Evolutionary conservation across 139 green algal species (phyloP), one percentile per base, ranked within the genome.

Genomic region (Zygnema circumcarinatum): DNA sequence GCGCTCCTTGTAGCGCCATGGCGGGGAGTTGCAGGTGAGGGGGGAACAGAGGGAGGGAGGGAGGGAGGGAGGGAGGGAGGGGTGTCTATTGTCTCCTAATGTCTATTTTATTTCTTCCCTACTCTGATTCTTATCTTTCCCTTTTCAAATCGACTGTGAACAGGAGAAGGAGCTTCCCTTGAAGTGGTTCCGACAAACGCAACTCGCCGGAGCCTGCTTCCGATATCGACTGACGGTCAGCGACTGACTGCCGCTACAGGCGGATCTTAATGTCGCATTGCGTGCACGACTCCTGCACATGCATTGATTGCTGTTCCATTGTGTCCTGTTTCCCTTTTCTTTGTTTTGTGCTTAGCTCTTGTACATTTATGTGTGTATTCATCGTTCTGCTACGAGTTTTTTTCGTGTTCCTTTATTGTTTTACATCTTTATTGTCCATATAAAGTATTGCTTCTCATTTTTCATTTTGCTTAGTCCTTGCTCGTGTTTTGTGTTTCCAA

Each of bases 321-420:
- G 47, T 62, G 7, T 7, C 16, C 16, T 78, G 3, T 78, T 78
- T 78, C 7, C n/a, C 11, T 78, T 78, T 41, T 78, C 7, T 36
- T 78, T 78, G 7, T 78, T 41, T 78, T 41, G 3, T 78, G 67
- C 74, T 84, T 84, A 73, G 62, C 62, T 78, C 36, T 78, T 41
- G 35, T 78, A 53, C 36, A 7, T 78, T 78, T 41, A 53, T 78
- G 3, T 78, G 35, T 40, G 35, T 78, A 29, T 78, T 78, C 36
- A 53, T 78, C 11, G 3, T 41, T 78, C 36, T 78, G 35, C 11
- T 78, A 53, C 7, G 3, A 53, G 3, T 41, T 78, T 78, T 78
- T 78, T 41, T 78, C 11, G 11, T 78, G 7, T 78, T 78, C 11
- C 7, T 78, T 78, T 78, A 7, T 78, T 78, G 29, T 80, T 80